Evolutionary conservation across 352 stramenopile species (phyloP), one percentile per base, ranked within the genome.

Genomic region (Vaucheria bursata): DNA sequence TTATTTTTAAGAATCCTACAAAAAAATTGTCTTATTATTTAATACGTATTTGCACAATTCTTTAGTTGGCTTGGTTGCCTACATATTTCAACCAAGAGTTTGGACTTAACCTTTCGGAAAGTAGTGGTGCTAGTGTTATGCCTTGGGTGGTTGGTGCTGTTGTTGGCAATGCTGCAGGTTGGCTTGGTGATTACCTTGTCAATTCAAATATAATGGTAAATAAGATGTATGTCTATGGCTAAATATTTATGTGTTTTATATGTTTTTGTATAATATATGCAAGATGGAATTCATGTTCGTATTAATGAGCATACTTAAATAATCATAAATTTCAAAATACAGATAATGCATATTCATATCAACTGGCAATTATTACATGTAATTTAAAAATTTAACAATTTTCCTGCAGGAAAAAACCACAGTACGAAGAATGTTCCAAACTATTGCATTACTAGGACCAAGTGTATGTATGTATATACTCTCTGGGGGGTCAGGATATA

Each of bases 31-130:
- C n/a, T n/a, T n/a, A n/a, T n/a, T n/a, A n/a, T n/a, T n/a, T n/a
- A n/a, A n/a, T n/a, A n/a, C n/a, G n/a, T 59, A 18, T 59, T 59
- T 59, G 18, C 45, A 25, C 25, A 18, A 18, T 59, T 59, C 25
- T 25, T 31, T 34, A 68, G 53, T 71, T 82, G 8, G 77, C 77
- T 2, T 82, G 77, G 77, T 49, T 82, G 33, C 77, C 77, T 25
- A 82, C 77, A 12, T 82, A 82, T 52, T 82, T 79, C 71, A 80
- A 45, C 36, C 68, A 83, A 74, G 78, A 83, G 78, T 83, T 78
- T 35, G 52, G 67, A 18, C 38, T 83, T 3, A 66, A 45, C 12
- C 59, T 83, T 5, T 67, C 39, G 7, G 31, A 83, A 37, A 83
- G 78, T 31, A 80, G 71, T 8, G 69, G 78, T n/a, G 78, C 78